Evolutionary conservation across 768 basidiomycete genomes (phyloP).

Genomic region (Mycena amicta): DNA sequence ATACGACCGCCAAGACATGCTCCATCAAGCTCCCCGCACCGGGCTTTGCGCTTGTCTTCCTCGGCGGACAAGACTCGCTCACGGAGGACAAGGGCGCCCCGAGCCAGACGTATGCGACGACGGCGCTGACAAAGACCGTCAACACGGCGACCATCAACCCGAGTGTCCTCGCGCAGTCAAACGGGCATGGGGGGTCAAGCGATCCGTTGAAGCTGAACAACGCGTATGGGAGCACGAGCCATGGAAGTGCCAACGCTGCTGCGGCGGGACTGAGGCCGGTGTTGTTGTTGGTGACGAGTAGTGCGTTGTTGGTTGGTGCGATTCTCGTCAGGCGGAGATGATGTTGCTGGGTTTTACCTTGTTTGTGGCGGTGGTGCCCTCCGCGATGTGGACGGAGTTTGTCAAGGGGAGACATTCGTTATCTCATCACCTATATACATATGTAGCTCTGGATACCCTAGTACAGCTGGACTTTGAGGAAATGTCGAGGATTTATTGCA

Average conservation of each 20-base stretch:
- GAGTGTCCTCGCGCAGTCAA: slow-evolving; percentile 6
- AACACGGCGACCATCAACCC: slow-evolving; percentile 1
- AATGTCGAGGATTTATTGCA: too few relatives aligned
- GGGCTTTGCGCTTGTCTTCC: slow-evolving; percentile 73
- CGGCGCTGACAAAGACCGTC: neutral
- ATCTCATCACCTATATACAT: too few relatives aligned
- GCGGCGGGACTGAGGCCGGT: neutral
- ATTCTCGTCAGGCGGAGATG: neutral
- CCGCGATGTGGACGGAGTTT: too few relatives aligned
- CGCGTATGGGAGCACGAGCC: slow-evolving; percentile 17
- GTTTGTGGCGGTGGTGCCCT: too few relatives aligned
- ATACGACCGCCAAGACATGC: slow-evolving; percentile 54
- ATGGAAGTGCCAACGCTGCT: slow-evolving; percentile 7
- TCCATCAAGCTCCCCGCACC: slow-evolving; percentile 66
- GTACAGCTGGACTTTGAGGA: too few relatives aligned
- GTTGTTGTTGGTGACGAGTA: neutral
- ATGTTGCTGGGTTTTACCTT: too few relatives aligned
- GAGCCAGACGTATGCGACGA: neutral
- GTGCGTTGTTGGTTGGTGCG: slow-evolving; percentile 7
- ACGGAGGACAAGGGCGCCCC: slow-evolving; percentile 21
- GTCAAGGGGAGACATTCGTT: too few relatives aligned
- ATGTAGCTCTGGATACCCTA: too few relatives aligned
- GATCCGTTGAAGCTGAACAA: slow-evolving; percentile 2
- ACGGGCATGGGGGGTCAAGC: slow-evolving; percentile 8
- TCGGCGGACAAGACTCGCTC: slow-evolving; percentile 48